Conservation (phyloP, 176 grass and related monocot genomes). For the Aegilops bicornis region DNA sequence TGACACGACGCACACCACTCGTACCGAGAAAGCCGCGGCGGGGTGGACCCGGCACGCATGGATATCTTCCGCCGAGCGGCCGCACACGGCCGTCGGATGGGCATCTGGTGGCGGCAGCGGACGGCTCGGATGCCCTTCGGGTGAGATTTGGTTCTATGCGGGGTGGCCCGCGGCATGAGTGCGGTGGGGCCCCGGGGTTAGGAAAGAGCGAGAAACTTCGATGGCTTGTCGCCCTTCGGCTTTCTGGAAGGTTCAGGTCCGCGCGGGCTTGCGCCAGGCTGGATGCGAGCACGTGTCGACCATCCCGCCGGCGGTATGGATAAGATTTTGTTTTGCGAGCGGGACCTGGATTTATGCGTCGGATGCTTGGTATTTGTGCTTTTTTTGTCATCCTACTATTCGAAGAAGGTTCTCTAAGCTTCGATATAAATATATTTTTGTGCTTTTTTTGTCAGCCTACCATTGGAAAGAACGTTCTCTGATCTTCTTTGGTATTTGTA, state of each 20-base stretch:
- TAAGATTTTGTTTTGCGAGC: constrained; percentile 33
- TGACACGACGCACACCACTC: constrained; percentile 47
- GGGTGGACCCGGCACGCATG: neutral
- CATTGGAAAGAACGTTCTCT: neutral
- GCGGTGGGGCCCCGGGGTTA: neutral
- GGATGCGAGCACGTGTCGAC: constrained; percentile 34
- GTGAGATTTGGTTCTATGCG: neutral
- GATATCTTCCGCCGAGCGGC: neutral
- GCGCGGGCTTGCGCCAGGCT: neutral
- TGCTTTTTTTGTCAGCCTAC: neutral
- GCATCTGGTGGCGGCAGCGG: neutral
- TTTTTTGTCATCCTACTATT: neutral
- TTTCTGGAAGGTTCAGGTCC: constrained; percentile 54
- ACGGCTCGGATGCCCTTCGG: neutral
- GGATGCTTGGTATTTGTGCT: neutral
- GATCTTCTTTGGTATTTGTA: neutral
- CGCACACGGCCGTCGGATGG: neutral
- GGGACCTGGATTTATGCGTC: neutral
- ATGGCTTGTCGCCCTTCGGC: neutral
- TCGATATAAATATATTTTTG: neutral
- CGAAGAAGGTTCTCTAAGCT: neutral
- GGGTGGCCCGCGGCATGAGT: neutral
- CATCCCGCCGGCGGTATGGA: neutral
- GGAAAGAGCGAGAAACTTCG: constrained; percentile 67
- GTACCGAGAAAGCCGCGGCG: constrained; percentile 16